phyloP scores from a whole-genome alignment of 192 early-diverging fungal species.

The Linnemannia schmuckeri region DNA sequence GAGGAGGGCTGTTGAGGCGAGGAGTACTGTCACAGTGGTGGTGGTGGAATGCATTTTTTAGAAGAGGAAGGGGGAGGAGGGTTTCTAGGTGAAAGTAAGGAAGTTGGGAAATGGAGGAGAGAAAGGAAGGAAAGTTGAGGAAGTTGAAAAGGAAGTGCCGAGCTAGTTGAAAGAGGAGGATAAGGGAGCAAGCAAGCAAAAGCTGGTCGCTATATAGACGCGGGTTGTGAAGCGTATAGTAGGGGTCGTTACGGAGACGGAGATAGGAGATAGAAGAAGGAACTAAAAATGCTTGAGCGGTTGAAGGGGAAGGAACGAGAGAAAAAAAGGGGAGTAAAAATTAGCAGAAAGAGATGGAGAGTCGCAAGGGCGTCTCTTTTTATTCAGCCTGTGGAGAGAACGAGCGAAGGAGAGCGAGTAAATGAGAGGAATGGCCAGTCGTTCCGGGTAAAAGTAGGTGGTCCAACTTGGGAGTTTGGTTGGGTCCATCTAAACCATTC shows the following conservation, averaged over 20 bases:
- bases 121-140: not conserved
- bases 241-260: constrained; percentile 2
- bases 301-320: not conserved
- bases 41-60: constrained; percentile 15
- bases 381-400: not conserved
- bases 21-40: not conserved
- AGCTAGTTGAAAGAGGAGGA: not conserved
- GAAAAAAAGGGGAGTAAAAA: not conserved
- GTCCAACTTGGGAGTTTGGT: no score
- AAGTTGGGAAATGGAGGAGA: not conserved
- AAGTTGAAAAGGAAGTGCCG: not conserved
- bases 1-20: constrained; percentile 9
- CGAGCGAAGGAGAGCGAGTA: not conserved
- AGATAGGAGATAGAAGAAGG: not conserved
- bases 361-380: not conserved
- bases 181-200: no score
- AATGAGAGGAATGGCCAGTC: not conserved
- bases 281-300: not conserved
- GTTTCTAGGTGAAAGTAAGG: no score
- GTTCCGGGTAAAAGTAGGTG: not conserved
- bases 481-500: no score
- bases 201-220: not conserved
- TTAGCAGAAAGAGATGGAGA: not conserved
- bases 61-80: no score
- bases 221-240: not conserved